Evolutionary conservation across 2,329 filamentous ascomycete species (phyloP).

Genomic region (Talaromyces amestolkiae): DNA sequence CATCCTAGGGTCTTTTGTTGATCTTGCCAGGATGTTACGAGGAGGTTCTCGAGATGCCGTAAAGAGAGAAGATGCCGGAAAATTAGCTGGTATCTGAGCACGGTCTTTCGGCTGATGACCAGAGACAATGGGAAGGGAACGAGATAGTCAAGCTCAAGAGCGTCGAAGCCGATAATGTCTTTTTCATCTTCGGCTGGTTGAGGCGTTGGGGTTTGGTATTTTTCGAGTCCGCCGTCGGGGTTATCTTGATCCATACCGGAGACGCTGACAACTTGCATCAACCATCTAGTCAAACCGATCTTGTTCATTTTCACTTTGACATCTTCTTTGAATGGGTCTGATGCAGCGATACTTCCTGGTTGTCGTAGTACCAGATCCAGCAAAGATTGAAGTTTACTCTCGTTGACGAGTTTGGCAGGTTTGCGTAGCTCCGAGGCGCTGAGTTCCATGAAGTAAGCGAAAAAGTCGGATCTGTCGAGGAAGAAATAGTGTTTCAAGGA

Average conservation of each 20-base stretch:
- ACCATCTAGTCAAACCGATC: constrained; percentile 83
- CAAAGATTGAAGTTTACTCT: constrained; percentile 87
- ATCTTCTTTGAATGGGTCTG: constrained; percentile 97
- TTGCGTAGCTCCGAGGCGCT: constrained; percentile 86
- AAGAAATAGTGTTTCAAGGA: constrained; percentile 99
- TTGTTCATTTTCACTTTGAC: constrained; percentile 98
- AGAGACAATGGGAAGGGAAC: constrained; percentile 94
- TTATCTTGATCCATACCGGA: constrained; percentile 87
- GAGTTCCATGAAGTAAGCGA: constrained; percentile 94
- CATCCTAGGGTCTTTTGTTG: constrained; percentile 79
- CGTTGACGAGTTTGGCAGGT: constrained; percentile 82
- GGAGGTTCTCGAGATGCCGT: constrained; percentile 81
- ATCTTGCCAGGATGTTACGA: constrained; percentile 85
- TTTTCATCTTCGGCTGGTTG: constrained; percentile 70
- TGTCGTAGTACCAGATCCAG: constrained; percentile 97
- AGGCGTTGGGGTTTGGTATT: constrained; percentile 68
- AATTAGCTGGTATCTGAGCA: constrained; percentile 93
- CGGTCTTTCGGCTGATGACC: constrained; percentile 91
- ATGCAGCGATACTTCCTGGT: constrained; percentile 85
- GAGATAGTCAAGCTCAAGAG: constrained; percentile 87
- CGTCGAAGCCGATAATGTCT: constrained; percentile 85
- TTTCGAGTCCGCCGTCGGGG: constrained; percentile 60
- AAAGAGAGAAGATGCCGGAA: constrained; percentile 92
- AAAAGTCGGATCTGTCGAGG: constrained; percentile 95
- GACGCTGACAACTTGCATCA: constrained; percentile 95